These are phyloP conservation scores for Penicillium sp. DNA, from an alignment of 2,329 filamentous ascomycete species.

Conservation along the genomic window DNA sequence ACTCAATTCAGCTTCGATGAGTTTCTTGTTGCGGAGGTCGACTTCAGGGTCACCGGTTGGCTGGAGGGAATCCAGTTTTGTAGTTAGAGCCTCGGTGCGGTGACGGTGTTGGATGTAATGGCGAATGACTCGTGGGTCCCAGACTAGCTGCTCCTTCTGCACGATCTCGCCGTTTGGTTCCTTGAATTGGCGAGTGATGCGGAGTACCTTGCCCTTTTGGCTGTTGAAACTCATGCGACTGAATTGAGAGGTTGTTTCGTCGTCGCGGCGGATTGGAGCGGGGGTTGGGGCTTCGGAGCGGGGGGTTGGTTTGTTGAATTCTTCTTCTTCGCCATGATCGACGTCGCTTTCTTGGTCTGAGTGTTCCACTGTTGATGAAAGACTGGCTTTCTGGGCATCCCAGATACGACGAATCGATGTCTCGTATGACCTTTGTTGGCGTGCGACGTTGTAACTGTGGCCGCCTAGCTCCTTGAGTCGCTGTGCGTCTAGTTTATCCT, in stretches of 20 bases:
- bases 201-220: constrained; percentile 67
- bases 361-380: constrained; percentile 72
- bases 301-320: constrained; percentile 57
- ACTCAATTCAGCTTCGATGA: constrained; percentile 72
- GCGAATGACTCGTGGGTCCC: constrained; percentile 82
- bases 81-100: constrained; percentile 68
- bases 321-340: constrained; percentile 52
- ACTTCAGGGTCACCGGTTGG: constrained; percentile 67
- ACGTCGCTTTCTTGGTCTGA: constrained; percentile 72
- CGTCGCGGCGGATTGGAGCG: constrained; percentile 54
- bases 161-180: constrained; percentile 66
- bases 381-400: constrained; percentile 78
- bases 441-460: constrained; percentile 95
- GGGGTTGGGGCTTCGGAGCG: constrained; percentile 67
- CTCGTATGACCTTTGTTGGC: constrained; percentile 89
- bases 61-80: constrained; percentile 65
- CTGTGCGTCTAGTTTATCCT: constrained; percentile 82
- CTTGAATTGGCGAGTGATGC: constrained; percentile 69
- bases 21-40: constrained; percentile 61
- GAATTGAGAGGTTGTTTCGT: constrained; percentile 80
- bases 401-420: constrained; percentile 89
- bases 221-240: constrained; percentile 70
- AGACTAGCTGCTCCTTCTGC: constrained; percentile 61
- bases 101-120: constrained; percentile 81
- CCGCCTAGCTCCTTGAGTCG: constrained; percentile 69